These are phyloP conservation scores for Hypoxylon lienhwacheense DNA, from an alignment of 495 filamentous ascomycete genomes.

Conservation along the genomic window DNA sequence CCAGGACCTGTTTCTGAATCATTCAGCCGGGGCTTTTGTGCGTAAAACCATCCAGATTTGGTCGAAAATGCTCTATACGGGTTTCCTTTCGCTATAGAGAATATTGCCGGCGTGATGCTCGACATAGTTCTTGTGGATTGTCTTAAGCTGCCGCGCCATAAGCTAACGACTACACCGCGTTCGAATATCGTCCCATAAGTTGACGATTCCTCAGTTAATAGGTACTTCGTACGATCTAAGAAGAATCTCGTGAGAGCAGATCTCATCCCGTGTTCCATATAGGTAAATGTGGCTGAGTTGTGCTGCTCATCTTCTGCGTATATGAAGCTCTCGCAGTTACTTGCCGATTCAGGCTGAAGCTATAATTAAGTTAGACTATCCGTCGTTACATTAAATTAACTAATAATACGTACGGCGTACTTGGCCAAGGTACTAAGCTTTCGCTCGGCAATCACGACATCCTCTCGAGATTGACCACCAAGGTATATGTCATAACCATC, in stretches of 20 bases:
- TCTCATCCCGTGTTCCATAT: conserved; percentile 29
- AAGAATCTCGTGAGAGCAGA: conserved; percentile 16
- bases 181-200: conserved; percentile 22
- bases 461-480: conserved; percentile 28
- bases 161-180: conserved; percentile 19
- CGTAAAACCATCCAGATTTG: conserved; percentile 10
- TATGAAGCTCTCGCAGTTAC: conserved; percentile 34
- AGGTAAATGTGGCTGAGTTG: conserved; percentile 38
- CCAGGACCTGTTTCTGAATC: neutral
- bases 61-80: conserved; percentile 8
- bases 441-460: conserved; percentile 23
- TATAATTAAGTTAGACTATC: neutral
- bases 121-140: neutral
- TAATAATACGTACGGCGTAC: conserved; percentile 39
- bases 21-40: neutral
- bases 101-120: conserved; percentile 19
- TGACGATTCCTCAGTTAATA: neutral
- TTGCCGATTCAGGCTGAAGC: neutral
- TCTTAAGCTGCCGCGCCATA: neutral
- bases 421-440: conserved; percentile 45
- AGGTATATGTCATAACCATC: conserved; percentile 42
- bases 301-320: conserved; percentile 43
- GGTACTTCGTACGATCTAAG: conserved; percentile 17
- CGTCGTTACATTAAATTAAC: neutral
- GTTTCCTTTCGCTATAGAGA: neutral